A percentile compares a stretch with the other conserved stretches of the same genome.
Evolutionary conservation across 1,284 basidiomycete genomes (phyloP).

Genomic region (Trametes sp.): DNA sequence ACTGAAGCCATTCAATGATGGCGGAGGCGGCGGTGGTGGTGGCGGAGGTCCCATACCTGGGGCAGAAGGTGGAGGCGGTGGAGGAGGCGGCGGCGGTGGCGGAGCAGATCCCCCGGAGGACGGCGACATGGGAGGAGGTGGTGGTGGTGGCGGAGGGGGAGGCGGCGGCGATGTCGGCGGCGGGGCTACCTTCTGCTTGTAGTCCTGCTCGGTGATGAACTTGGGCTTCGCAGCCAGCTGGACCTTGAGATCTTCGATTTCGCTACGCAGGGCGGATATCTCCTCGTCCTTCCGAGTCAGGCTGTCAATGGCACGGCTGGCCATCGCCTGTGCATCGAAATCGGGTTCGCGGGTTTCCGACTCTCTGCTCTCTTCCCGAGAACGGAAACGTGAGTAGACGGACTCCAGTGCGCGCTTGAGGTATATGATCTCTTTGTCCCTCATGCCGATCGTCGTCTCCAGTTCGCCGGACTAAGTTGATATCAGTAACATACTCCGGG

Average conservation of each 20-base stretch:
- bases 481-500: background rate
- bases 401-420: slow-evolving; percentile 87
- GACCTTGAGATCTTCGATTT: slow-evolving; percentile 61
- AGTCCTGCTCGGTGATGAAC: slow-evolving; percentile 69
- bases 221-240: slow-evolving; percentile 61
- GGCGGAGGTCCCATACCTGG: slow-evolving; percentile 38
- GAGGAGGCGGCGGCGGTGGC: slow-evolving; percentile 18
- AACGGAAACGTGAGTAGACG: slow-evolving; percentile 79
- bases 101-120: slow-evolving; percentile 15
- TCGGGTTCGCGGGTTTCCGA: slow-evolving; percentile 53
- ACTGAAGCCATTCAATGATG: slow-evolving; percentile 39
- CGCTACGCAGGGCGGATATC: slow-evolving; percentile 59
- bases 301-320: slow-evolving; percentile 72
- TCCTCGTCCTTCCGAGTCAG: slow-evolving; percentile 77
- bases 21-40: slow-evolving; percentile 44
- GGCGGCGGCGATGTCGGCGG: slow-evolving; percentile 47
- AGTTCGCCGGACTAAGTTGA: slow-evolving; percentile 60
- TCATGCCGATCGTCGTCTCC: slow-evolving; percentile 56
- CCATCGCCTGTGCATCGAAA: slow-evolving; percentile 77
- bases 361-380: slow-evolving; percentile 54
- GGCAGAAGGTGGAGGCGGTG: slow-evolving; percentile 36
- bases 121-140: background rate
- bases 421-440: slow-evolving; percentile 78
- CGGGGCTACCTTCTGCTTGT: slow-evolving; percentile 71
- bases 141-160: slow-evolving; percentile 2